A percentile compares a stretch with the other conserved stretches of the same genome.
Evolutionary conservation across 2,329 filamentous ascomycete species (phyloP).

Genomic region (Plenodomus biglobosus): DNA sequence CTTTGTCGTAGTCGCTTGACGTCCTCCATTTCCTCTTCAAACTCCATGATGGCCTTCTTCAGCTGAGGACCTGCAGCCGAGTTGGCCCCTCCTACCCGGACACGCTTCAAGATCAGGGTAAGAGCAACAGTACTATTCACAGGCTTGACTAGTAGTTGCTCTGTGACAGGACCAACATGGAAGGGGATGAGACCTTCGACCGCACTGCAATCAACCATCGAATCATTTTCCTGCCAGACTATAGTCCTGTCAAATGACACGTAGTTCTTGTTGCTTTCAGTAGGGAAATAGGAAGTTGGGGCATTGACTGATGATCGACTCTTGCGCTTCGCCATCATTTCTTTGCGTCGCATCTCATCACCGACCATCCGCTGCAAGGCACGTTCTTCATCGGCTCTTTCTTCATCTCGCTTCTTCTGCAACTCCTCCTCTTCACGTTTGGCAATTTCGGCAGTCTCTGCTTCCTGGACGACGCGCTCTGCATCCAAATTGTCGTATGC

Average conservation of each 20-base stretch:
- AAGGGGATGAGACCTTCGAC: slow-evolving; percentile 68
- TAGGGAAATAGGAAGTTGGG: slow-evolving; percentile 44
- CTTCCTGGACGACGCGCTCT: slow-evolving; percentile 81
- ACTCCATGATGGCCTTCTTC: slow-evolving; percentile 72
- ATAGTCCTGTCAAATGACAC: slow-evolving; percentile 70
- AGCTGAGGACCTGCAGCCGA: slow-evolving; percentile 66
- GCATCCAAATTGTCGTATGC: slow-evolving; percentile 85
- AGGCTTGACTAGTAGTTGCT: slow-evolving; percentile 72
- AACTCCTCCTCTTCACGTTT: slow-evolving; percentile 48
- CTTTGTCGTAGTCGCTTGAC: slow-evolving; percentile 74
- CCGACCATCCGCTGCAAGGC: slow-evolving; percentile 70
- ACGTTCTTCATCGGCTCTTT: slow-evolving; percentile 67
- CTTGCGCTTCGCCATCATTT: slow-evolving; percentile 61
- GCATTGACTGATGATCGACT: slow-evolving; percentile 44
- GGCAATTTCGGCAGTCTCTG: slow-evolving; percentile 64
- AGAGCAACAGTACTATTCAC: slow-evolving; percentile 52
- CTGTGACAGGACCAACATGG: slow-evolving; percentile 65
- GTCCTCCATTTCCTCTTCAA: slow-evolving; percentile 75
- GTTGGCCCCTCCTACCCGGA: slow-evolving; percentile 48
- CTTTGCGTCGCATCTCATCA: slow-evolving; percentile 69
- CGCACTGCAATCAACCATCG: slow-evolving; percentile 66
- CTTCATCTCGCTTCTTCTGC: slow-evolving; percentile 47
- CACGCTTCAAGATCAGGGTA: slow-evolving; percentile 65
- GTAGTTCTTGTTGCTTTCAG: slow-evolving; percentile 33
- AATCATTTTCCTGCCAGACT: slow-evolving; percentile 62